Conservation (phyloP, 192 early-diverging fungal genomes). For the Dimargaris verticillata region DNA sequence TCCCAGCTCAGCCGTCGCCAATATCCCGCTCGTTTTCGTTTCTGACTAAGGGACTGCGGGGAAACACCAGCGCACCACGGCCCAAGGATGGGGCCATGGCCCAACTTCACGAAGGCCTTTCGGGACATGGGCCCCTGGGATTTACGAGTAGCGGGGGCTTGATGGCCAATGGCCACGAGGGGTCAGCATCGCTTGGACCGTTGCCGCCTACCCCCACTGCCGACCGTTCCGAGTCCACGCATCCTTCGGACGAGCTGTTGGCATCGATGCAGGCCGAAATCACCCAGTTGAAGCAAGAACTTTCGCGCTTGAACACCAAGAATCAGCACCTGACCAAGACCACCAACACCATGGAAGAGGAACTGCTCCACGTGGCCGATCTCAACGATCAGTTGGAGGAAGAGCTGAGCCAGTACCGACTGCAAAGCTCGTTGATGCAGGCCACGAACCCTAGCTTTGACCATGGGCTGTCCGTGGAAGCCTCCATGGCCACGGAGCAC, state of each 20-base stretch:
- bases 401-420: slow-evolving; percentile 11
- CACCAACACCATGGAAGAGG: slow-evolving; percentile 9
- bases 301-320: background rate
- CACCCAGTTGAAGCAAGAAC: background rate
- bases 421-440: background rate
- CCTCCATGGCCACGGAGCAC: background rate
- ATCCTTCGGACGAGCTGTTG: background rate
- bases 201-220: slow-evolving; percentile 6
- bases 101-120: background rate
- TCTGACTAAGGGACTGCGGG: background rate
- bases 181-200: background rate
- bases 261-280: slow-evolving; percentile 1
- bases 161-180: background rate
- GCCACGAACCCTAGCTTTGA: background rate
- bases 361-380: slow-evolving; percentile 13
- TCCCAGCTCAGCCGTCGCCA: background rate
- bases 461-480: background rate
- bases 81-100: background rate
- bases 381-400: slow-evolving; percentile 17
- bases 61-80: too few relatives aligned
- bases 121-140: background rate
- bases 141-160: background rate
- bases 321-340: slow-evolving; percentile 3
- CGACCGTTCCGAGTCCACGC: background rate
- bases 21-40: slow-evolving; percentile 2